Evolutionary conservation across 1,284 basidiomycete genomes (phyloP), one percentile per base, ranked within the genome.

Genomic region (Rhodotorula sp.): DNA sequence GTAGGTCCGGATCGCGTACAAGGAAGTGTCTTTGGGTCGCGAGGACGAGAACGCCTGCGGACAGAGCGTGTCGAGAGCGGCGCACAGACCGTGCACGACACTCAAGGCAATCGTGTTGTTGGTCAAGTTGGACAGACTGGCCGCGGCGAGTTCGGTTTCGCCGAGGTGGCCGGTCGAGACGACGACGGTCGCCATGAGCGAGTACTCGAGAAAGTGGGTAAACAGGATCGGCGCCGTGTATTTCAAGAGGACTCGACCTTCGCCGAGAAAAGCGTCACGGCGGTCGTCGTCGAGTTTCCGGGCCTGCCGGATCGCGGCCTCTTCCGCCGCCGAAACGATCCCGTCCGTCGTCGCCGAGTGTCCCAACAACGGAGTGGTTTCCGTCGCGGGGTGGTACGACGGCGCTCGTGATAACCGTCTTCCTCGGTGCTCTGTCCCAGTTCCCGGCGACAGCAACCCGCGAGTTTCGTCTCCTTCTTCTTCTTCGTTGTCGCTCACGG

Each of bases 31-130:
- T 65, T 48, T 65, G n/a, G 69, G 70, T 30, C 48, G 68, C 30
- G 66, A 61, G 14, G 73, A 74, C 17, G 77, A 68, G 71, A 60
- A 79, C 12, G 77, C 75, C 58, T 77, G 77, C 20, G 77, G 76
- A 55, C 77, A 78, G 7, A 79, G 72, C 2, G 78, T 76, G 62
- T 79, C 78, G 44, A 79, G 74, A 0, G 76, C 75, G 17, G 77
- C 67, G 57, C 71, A 71, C 12, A 75, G 53, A 20, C 61, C 73
- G 45, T 73, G 70, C 10, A 76, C 75, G 44, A 78, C 66, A 26
- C 60, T 62, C 22, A 77, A 62, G 0, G 76, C 77, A 6, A 72
- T 59, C 15, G 77, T 74, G 67, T 78, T 78, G 53, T 64, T 66
- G 1, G 75, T 77, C 70, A 79, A 74, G 64, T 68, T 75, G 20